Evolutionary conservation across 495 filamentous ascomycete species (phyloP).

Genomic region (Glarea lozoyensis): DNA sequence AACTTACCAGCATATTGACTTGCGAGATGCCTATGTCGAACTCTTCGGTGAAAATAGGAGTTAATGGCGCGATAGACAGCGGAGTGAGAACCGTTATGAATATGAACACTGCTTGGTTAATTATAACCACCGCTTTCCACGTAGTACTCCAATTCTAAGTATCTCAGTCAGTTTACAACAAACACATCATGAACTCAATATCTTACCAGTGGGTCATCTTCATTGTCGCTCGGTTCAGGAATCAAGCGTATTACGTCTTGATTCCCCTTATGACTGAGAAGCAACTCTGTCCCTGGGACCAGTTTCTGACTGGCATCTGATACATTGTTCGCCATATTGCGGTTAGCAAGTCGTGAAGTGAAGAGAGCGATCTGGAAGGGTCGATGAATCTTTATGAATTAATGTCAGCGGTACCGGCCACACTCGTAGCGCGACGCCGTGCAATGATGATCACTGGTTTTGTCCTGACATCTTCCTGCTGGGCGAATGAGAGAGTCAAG

Average conservation of each 20-base stretch:
- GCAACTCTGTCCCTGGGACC: background rate
- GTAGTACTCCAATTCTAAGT: conserved; percentile 26
- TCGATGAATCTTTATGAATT: too few relatives aligned
- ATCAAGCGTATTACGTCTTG: conserved; percentile 13
- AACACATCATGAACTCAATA: conserved; percentile 43
- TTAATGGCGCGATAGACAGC: conserved; percentile 13
- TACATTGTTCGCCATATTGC: too few relatives aligned
- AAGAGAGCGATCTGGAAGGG: too few relatives aligned
- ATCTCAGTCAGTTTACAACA: conserved; percentile 37
- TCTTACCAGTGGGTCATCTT: conserved; percentile 47
- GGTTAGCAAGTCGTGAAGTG: too few relatives aligned
- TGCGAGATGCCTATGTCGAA: conserved; percentile 11
- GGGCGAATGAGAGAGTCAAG: too few relatives aligned
- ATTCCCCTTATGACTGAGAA: background rate
- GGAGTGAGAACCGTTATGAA: conserved; percentile 10
- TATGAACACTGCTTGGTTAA: conserved; percentile 10
- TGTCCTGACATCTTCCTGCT: too few relatives aligned
- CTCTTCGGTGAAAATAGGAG: conserved; percentile 12
- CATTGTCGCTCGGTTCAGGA: conserved; percentile 38
- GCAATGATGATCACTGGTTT: too few relatives aligned
- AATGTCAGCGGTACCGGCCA: too few relatives aligned
- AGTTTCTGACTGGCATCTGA: too few relatives aligned
- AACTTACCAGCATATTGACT: conserved; percentile 11
- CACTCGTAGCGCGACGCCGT: too few relatives aligned
- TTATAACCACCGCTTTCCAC: conserved; percentile 11